Conservation (phyloP, 1,284 basidiomycete species). For the Rhizopogon hawkerae region DNA sequence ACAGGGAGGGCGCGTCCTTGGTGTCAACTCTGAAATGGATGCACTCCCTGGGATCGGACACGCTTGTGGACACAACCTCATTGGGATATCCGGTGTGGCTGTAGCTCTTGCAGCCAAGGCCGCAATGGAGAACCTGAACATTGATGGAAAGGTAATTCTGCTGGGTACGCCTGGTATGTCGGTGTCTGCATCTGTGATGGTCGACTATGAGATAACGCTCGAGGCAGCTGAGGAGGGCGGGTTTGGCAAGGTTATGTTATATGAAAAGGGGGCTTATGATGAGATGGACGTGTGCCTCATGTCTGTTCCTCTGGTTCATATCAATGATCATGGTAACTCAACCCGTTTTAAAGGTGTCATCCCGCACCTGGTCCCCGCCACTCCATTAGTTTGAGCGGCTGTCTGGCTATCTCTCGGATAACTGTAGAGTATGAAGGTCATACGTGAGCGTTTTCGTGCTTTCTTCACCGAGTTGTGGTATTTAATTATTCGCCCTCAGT, state of each 20-base stretch:
- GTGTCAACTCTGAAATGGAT: conserved; percentile 70
- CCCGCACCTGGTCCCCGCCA: conserved; percentile 52
- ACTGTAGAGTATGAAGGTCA: conserved; percentile 50
- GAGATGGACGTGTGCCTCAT: conserved; percentile 63
- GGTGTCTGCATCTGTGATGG: background rate
- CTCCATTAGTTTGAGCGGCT: conserved; percentile 44
- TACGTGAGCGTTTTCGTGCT: conserved; percentile 33
- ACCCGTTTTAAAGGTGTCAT: conserved; percentile 40
- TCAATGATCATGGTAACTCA: background rate
- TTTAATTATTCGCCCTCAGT: conserved; percentile 22
- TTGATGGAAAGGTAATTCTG: conserved; percentile 59
- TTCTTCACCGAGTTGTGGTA: background rate
- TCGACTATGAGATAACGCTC: background rate
- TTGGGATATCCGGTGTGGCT: conserved; percentile 65
- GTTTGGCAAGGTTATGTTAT: conserved; percentile 56
- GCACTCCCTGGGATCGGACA: conserved; percentile 59
- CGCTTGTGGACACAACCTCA: conserved; percentile 74
- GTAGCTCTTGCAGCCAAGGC: conserved; percentile 55
- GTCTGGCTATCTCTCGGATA: conserved; percentile 44
- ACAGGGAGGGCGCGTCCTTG: conserved; percentile 50
- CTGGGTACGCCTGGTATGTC: conserved; percentile 64
- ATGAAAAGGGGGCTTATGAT: conserved; percentile 57
- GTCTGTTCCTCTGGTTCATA: conserved; percentile 27
- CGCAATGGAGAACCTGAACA: conserved; percentile 48
- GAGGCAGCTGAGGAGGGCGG: conserved; percentile 63